These are phyloP conservation scores for Psidium friedrichsthalianum DNA, from an alignment of 345 rosid species.

Conservation along the genomic window DNA sequence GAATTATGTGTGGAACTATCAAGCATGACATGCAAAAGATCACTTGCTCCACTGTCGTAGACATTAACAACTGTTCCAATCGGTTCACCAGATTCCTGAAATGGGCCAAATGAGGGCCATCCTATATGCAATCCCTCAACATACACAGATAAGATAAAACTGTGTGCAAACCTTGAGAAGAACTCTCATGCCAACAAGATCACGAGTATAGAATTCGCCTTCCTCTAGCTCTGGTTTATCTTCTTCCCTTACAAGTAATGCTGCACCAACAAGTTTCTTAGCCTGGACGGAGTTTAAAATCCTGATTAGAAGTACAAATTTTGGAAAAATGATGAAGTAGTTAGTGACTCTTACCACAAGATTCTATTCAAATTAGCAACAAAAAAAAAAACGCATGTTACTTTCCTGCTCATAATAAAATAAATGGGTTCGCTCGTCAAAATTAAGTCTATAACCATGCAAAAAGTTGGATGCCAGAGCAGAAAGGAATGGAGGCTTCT, in stretches of 20 bases:
- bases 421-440: neutral
- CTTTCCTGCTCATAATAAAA: neutral
- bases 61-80: conserved; percentile 73
- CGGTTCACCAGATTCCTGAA: conserved; percentile 64
- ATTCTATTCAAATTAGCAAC: neutral
- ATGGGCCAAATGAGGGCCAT: neutral
- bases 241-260: conserved; percentile 58
- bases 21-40: conserved; percentile 68
- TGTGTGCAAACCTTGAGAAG: conserved; percentile 40
- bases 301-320: neutral
- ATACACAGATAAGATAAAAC: neutral
- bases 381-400: neutral
- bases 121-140: neutral
- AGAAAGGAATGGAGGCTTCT: neutral
- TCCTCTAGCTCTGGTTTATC: conserved; percentile 76
- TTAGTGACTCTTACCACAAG: neutral
- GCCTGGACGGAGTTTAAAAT: conserved; percentile 34
- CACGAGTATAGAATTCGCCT: conserved; percentile 73
- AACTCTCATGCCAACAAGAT: conserved; percentile 82
- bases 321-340: neutral
- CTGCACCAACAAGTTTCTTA: conserved; percentile 74
- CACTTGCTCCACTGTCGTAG: conserved; percentile 69
- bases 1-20: conserved; percentile 19
- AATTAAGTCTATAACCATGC: neutral
- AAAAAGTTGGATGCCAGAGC: neutral